A percentile compares a stretch with the other conserved stretches of the same genome.
phyloP scores from a whole-genome alignment of 2,329 filamentous ascomycete species.

The Calonectria pteridis region DNA sequence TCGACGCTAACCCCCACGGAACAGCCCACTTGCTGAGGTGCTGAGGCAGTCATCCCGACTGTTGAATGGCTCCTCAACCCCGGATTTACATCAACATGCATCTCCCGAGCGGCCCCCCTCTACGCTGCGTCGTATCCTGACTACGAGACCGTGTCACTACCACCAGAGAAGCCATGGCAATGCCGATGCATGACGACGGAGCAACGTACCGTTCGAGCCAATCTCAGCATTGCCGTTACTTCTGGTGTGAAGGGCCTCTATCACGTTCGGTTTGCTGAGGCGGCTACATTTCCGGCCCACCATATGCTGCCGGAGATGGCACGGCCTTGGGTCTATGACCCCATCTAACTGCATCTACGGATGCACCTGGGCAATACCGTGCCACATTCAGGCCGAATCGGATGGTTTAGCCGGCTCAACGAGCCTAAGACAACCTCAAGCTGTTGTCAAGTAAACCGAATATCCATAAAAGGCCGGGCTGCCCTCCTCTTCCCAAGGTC shows the following conservation, averaged over 20 bases:
- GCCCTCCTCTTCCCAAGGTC: constrained; percentile 2
- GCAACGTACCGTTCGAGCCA: constrained; percentile 29
- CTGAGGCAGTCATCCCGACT: constrained; percentile 25
- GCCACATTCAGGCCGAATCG: constrained; percentile 11
- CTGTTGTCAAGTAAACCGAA: background rate
- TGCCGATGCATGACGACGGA: constrained; percentile 36
- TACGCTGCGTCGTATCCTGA: constrained; percentile 31
- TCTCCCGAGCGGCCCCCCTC: constrained; percentile 12
- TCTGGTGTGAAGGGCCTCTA: constrained; percentile 32
- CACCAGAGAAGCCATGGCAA: background rate
- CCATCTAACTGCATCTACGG: constrained; percentile 9
- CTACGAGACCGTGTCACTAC: constrained; percentile 23
- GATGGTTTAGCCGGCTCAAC: background rate
- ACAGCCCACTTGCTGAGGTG: constrained; percentile 28
- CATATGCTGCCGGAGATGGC: constrained; percentile 8
- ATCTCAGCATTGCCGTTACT: constrained; percentile 30
- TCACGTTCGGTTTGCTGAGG: constrained; percentile 18
- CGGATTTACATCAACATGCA: constrained; percentile 37
- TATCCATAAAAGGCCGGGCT: constrained; percentile 10
- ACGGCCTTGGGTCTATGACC: constrained; percentile 7
- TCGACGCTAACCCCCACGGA: constrained; percentile 36
- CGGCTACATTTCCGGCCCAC: constrained; percentile 29
- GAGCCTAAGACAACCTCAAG: constrained; percentile 6
- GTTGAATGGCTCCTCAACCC: constrained; percentile 28
- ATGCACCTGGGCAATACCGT: constrained; percentile 8